A percentile compares a stretch with the other conserved stretches of the same genome.
Evolutionary conservation across 2,329 filamentous ascomycete genomes (phyloP).

Genomic region (Cordyceps cateniannulata): DNA sequence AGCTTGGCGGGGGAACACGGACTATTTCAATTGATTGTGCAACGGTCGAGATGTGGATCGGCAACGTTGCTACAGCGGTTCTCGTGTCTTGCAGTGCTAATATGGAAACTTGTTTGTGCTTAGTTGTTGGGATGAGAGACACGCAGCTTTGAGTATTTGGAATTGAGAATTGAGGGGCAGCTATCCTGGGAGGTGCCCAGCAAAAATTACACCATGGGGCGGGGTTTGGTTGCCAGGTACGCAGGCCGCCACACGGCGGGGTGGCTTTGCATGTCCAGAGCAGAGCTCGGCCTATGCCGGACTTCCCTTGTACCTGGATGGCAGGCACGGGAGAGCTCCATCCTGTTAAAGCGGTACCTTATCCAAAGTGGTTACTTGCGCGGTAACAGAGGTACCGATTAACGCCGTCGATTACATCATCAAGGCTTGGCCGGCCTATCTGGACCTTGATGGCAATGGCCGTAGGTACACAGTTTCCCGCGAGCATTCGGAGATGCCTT

Average conservation of each 20-base stretch:
- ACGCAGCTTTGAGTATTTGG: conserved; percentile 7
- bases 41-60: too few species aligned
- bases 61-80: background rate
- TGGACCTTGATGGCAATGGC: background rate
- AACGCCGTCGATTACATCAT: conserved; percentile 1
- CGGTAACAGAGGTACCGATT: background rate
- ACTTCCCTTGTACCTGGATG: background rate
- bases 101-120: background rate
- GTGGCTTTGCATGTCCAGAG: background rate
- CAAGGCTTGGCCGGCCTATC: too few species aligned
- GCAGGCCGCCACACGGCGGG: background rate
- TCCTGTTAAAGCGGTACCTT: background rate
- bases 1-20: background rate
- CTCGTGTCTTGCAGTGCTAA: background rate
- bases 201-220: conserved; percentile 4
- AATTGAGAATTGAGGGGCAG: conserved; percentile 9
- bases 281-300: conserved; percentile 5
- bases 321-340: background rate
- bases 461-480: too few species aligned
- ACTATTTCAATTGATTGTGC: conserved; percentile 6
- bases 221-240: background rate
- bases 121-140: background rate
- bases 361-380: rapidly evolving
- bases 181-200: background rate
- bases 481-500: background rate